These are phyloP conservation scores for Ogataea sp. DNA, from an alignment of 805 yeast species.

Conservation along the genomic window DNA sequence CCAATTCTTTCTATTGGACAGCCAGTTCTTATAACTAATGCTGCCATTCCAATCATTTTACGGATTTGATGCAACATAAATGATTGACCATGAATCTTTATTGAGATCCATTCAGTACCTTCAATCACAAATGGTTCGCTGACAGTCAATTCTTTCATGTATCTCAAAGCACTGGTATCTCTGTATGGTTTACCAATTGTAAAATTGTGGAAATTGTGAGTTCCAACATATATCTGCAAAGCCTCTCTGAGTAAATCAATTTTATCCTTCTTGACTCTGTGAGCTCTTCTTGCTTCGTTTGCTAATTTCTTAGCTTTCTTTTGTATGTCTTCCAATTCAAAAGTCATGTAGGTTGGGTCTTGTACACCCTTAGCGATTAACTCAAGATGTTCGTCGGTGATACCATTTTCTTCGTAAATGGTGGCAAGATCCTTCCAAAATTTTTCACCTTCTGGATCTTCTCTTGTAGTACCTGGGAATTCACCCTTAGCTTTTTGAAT, in stretches of 20 bases:
- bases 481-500: conserved; percentile 43
- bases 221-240: conserved; percentile 69
- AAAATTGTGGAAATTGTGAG: conserved; percentile 68
- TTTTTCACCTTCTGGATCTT: conserved; percentile 58
- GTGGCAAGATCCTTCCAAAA: conserved; percentile 58
- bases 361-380: conserved; percentile 28
- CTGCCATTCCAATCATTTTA: conserved; percentile 95
- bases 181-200: conserved; percentile 50
- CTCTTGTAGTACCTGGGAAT: conserved; percentile 51
- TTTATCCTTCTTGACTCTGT: conserved; percentile 56
- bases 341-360: conserved; percentile 27
- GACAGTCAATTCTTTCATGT: conserved; percentile 70
- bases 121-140: conserved; percentile 87
- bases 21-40: conserved; percentile 77
- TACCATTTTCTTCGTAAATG: conserved; percentile 29
- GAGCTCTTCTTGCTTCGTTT: conserved; percentile 57
- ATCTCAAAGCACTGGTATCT: conserved; percentile 80
- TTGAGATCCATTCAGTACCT: conserved; percentile 92
- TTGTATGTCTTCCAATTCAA: conserved; percentile 24
- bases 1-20: conserved; percentile 69
- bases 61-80: conserved; percentile 98
- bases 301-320: conserved; percentile 56
- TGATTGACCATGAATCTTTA: conserved; percentile 96
- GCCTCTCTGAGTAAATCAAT: conserved; percentile 58
- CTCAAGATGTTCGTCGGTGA: conserved; percentile 30